A percentile compares a stretch with the other conserved stretches of the same genome.
Conservation (phyloP, 2,329 filamentous ascomycete species). For the Aurifilum marmelostoma region DNA sequence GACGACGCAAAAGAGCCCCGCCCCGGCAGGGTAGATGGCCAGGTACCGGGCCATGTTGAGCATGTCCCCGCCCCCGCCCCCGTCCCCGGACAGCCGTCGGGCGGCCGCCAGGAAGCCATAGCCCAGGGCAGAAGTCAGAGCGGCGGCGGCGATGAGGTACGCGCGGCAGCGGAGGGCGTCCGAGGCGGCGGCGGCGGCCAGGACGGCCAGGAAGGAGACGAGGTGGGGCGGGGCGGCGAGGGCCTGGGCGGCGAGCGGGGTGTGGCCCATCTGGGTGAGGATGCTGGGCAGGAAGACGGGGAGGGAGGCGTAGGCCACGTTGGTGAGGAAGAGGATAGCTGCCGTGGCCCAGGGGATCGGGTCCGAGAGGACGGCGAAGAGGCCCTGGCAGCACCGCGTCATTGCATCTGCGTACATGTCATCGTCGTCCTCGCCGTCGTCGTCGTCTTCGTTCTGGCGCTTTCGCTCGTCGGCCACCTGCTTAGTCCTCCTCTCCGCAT, state of each 20-base stretch:
- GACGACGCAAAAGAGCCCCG: slow-evolving; percentile 83
- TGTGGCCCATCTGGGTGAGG: slow-evolving; percentile 75
- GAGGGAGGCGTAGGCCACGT: slow-evolving; percentile 85
- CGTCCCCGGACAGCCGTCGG: slow-evolving; percentile 54
- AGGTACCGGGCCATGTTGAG: slow-evolving; percentile 62
- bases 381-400: not conserved
- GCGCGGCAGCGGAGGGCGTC: slow-evolving; percentile 68
- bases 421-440: slow-evolving; percentile 28
- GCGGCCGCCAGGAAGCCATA: slow-evolving; percentile 63
- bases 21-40: slow-evolving; percentile 75
- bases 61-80: not conserved
- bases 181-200: slow-evolving; percentile 72
- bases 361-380: slow-evolving; percentile 58
- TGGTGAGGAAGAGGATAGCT: slow-evolving; percentile 83
- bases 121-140: slow-evolving; percentile 65
- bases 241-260: slow-evolving; percentile 69
- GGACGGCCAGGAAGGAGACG: slow-evolving; percentile 70
- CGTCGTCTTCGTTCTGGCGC: slow-evolving; percentile 24
- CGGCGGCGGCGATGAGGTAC: slow-evolving; percentile 68
- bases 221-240: slow-evolving; percentile 83
- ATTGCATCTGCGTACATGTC: slow-evolving; percentile 61
- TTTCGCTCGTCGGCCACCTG: slow-evolving; percentile 38
- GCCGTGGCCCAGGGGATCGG: slow-evolving; percentile 76
- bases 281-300: slow-evolving; percentile 88
- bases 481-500: slow-evolving; percentile 61